Evolutionary conservation across 495 filamentous ascomycete genomes (phyloP), one percentile per base, ranked within the genome.

Genomic region (Immersiella caudata): DNA sequence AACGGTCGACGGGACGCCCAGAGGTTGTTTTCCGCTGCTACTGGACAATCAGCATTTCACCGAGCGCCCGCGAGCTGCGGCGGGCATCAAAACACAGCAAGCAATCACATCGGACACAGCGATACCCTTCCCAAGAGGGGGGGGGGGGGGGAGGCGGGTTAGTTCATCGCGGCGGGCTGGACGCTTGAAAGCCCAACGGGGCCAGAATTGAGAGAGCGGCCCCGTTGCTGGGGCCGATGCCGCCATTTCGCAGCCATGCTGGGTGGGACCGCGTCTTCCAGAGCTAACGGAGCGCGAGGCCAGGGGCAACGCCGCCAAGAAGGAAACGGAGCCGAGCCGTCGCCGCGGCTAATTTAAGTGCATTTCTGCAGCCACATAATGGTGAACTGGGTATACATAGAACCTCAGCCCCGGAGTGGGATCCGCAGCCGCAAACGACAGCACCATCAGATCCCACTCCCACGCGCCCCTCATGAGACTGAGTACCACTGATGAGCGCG

Each of bases 291-390:
- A 60, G 29, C 26, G 57, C 20, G 29, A 33, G 29, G 20, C 20
- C 54, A 57, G 25, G 57, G 57, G 24, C 57, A 21, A 29, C 29
- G 29, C 18, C 52, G 52, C 52, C 52, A 55, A 55, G 52, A 22
- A 11, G 25, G 52, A 60, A 18, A 60, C 25, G 57, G 57, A 60
- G 57, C 57, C 57, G 57, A 60, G 57, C 57, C 57, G 57, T 60
- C 29, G 57, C 27, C 25, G 25, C 57, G 57, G 57, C 57, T 60
- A 60, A 60, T 60, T 60, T 60, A 33, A 29, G 57, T 40, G 57
- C 29, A 21, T 36, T 60, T 60, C 57, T 60, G 57, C 57, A 60
- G 57, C 57, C 57, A 60, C 57, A 40, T 26, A 14, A 55, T 55
- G 52, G 56, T 33, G 29, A 33, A 26, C 27, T n/a, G n/a, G 56